These are phyloP conservation scores for Chytriomyces confervae DNA, from an alignment of 192 early-diverging fungal species.

Conservation along the genomic window DNA sequence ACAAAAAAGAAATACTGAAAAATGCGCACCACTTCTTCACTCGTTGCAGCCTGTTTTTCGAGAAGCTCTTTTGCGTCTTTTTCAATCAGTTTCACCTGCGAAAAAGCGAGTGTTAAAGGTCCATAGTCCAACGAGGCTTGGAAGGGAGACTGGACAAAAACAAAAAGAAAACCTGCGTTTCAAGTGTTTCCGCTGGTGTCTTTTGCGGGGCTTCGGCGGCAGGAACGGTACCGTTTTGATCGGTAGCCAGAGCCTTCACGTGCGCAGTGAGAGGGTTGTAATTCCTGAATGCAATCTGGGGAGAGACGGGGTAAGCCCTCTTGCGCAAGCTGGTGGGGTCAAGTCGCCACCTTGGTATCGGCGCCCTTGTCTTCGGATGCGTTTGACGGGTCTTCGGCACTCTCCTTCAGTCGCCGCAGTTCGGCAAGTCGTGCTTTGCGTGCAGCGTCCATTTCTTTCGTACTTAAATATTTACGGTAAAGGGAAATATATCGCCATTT, in stretches of 20 bases:
- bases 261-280: slow-evolving; percentile 19
- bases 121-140: neutral
- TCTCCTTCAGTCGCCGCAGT: slow-evolving; percentile 29
- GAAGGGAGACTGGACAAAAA: neutral
- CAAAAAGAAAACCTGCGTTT: slow-evolving; percentile 1
- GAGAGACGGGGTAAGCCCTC: neutral
- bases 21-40: slow-evolving; percentile 16
- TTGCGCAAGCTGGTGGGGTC: neutral
- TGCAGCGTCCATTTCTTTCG: neutral
- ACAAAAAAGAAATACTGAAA: neutral
- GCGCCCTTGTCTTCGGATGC: neutral
- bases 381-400: slow-evolving; percentile 1
- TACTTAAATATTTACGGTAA: neutral
- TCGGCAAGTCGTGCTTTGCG: slow-evolving; percentile 32
- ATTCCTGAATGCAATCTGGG: slow-evolving; percentile 25
- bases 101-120: neutral
- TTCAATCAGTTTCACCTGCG: slow-evolving; percentile 24
- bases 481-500: neutral
- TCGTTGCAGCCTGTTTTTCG: slow-evolving; percentile 21
- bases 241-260: slow-evolving; percentile 8
- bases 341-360: too few relatives aligned
- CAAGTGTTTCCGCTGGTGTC: slow-evolving; percentile 9
- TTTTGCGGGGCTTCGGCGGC: neutral
- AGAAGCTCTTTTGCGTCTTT: slow-evolving; percentile 29
- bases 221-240: neutral